Evolutionary conservation across 768 basidiomycete genomes (phyloP), one percentile per base, ranked within the genome.

Genomic region (Russula sp.): DNA sequence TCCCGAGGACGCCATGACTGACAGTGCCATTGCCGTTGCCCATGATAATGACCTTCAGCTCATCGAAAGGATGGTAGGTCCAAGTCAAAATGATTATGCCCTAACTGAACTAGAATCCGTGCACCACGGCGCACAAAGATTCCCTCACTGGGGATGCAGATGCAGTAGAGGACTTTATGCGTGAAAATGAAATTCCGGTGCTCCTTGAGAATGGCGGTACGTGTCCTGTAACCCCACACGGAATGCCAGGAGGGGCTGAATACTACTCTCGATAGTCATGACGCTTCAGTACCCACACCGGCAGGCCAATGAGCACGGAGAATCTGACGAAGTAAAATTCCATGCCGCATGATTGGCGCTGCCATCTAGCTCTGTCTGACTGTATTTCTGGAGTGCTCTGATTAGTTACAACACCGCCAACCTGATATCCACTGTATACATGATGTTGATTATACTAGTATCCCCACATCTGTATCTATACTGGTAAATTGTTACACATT

Each of bases 21-120:
- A 20, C 0, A 8, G 40, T 14, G 40, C 36, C 34, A 7, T 64
- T n/a, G 59, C 59, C 28, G 30, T 64, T 30, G 59, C 53, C 10
- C 59, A 64, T 36, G 52, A 64, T 16, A 36, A 64, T 20, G 63
- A 64, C 26, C 46, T 64, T n/a, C 24, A 52, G 24, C 6, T 28
- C n/a, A 36, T 63, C n/a, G 62, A 63, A 34, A 30, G 14, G 9
- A 49, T 44, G 62, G 62, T 63, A 48, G 28, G 56, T 51, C 11
- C 28, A 20, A 20, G 30, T 40, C 30, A 20, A 54, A 24, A 16
- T 46, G 16, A 18, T 63, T 13, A 52, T 32, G 32, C 32, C 32
- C 32, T 9, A 8, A 32, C 32, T 32, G 32, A 32, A 32, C 32
- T 32, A 32, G 32, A 32, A 32, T 9, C 9, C 9, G 30, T 7